phyloP scores from a whole-genome alignment of 202 grass and related monocot genomes.

The Setaria viridis region DNA sequence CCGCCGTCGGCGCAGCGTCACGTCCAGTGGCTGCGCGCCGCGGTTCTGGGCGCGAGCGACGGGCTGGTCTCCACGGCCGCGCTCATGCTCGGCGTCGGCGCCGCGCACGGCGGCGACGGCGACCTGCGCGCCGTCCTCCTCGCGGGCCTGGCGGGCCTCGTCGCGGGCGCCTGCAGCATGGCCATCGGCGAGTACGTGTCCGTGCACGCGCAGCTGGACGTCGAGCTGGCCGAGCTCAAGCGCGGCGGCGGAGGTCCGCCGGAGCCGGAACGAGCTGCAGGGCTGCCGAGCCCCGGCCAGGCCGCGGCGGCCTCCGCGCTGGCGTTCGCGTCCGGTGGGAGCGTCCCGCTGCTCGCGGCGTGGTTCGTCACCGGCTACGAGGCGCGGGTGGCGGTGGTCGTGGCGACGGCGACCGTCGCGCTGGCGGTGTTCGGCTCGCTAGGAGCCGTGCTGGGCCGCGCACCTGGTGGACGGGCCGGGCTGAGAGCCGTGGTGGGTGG shows the following conservation, averaged over 20 bases:
- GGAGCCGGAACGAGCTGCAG: neutral
- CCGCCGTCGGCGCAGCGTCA: constrained; percentile 17
- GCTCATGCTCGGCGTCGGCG: constrained; percentile 74
- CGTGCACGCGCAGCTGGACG: constrained; percentile 67
- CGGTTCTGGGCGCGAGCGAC: constrained; percentile 73
- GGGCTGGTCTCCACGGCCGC: constrained; percentile 69
- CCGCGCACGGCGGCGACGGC: neutral
- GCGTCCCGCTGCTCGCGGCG: constrained; percentile 58
- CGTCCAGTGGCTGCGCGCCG: constrained; percentile 72
- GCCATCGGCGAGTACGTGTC: constrained; percentile 85
- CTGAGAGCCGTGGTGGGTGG: constrained; percentile 59
- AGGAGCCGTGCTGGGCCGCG: constrained; percentile 47
- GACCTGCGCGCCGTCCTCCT: constrained; percentile 34
- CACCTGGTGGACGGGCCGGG: constrained; percentile 45
- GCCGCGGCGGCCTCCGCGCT: constrained; percentile 66
- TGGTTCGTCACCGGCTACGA: constrained; percentile 58
- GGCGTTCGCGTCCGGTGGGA: constrained; percentile 59
- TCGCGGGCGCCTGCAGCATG: constrained; percentile 82
- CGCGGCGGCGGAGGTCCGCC: neutral
- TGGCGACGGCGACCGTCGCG: constrained; percentile 41
- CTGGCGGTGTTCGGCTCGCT: constrained; percentile 55
- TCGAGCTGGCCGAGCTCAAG: constrained; percentile 57
- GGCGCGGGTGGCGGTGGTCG: constrained; percentile 50
- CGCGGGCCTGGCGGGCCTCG: constrained; percentile 58
- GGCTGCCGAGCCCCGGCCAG: constrained; percentile 47